Evolutionary conservation across 1,139 yeast species (phyloP).

Genomic region (Maudiozyma humilis): DNA sequence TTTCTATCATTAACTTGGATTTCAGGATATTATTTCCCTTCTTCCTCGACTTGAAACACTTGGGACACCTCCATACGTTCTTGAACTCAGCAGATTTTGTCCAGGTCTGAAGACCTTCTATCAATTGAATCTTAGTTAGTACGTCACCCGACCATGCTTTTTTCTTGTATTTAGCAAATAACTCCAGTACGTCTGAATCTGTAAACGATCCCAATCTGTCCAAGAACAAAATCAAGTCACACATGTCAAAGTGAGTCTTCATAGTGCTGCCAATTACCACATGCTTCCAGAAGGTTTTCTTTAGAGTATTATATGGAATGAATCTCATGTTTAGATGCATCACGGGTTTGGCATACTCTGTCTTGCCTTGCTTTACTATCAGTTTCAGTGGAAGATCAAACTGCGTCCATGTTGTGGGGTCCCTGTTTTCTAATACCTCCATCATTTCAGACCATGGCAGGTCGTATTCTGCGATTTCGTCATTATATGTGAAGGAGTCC

Average conservation of each 20-base stretch:
- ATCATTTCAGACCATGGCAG: slow-evolving; percentile 44
- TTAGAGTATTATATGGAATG: slow-evolving; percentile 56
- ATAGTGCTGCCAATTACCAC: slow-evolving; percentile 34
- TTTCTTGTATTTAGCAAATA: slow-evolving; percentile 33
- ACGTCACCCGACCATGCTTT: slow-evolving; percentile 29
- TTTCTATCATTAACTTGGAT: slow-evolving; percentile 25
- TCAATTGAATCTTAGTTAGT: slow-evolving; percentile 30
- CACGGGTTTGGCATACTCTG: slow-evolving; percentile 37
- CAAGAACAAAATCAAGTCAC: slow-evolving; percentile 24
- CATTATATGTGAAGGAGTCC: slow-evolving; percentile 76
- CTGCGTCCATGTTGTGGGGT: slow-evolving; percentile 9
- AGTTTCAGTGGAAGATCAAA: slow-evolving; percentile 32
- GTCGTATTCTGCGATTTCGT: slow-evolving; percentile 61
- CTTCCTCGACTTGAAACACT: slow-evolving; percentile 58
- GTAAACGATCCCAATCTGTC: slow-evolving; percentile 41
- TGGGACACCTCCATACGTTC: slow-evolving; percentile 49
- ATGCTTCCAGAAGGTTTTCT: slow-evolving; percentile 64
- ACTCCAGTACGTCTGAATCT: slow-evolving; percentile 49
- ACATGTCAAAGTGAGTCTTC: slow-evolving; percentile 21
- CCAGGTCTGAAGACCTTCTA: slow-evolving; percentile 44
- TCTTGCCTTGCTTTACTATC: slow-evolving; percentile 28
- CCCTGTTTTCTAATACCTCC: slow-evolving; percentile 18
- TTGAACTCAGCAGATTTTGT: slow-evolving; percentile 32
- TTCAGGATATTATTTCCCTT: slow-evolving; percentile 43
- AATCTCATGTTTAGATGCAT: slow-evolving; percentile 56